Base-by-base conservation (phyloP, 495 filamentous ascomycete species). In the Neurospora sp. region DNA sequence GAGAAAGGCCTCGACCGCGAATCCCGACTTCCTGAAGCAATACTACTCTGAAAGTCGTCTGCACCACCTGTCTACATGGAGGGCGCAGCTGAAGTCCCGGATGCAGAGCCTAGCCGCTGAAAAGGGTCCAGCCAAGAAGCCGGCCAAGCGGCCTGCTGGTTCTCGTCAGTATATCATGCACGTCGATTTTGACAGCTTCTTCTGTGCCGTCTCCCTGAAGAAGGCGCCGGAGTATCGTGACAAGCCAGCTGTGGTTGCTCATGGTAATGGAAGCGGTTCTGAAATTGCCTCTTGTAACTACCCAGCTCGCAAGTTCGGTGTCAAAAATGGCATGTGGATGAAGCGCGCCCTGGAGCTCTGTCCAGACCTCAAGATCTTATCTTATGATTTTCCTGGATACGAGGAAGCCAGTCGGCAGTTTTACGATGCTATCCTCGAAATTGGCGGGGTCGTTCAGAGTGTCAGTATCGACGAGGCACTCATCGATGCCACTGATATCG, bases 321-420 rank as follows among this genome's bases (percentile, higher is more conserved):
- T 98, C 70, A 97, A 93, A 79, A 98, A 98, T 74, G 96, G 96
- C 10, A 98, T 97, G 96, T 99, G 96, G 96, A 97, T 99, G 94
- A 94, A 94, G 77, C 85, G 87, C 38, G 96, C 96, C 4, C 85
- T 90, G 75, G 89, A 94, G 74, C 83, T 94, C 15, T 99, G 94
- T 81, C 91, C 94, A 0, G 89, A 94, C 24, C 86, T 99, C 38
- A 92, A 94, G 74, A 88, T 96, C 6, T 79, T 99, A 40, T 92
- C 93, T 0, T 99, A 99, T 76, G 95, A 99, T 77, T 98, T 98
- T 77, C 91, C 91, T 7, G 94, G 89, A 0, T 99, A 99, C 75
- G 96, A 98, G 82, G 92, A 94, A 75, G 94, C 94, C 1, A 98
- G 96, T 78, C 86, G 89, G 69, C 87, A 87, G 31, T 98, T 99